Evolutionary conservation across 1,284 basidiomycete genomes (phyloP).

Genomic region (Puccinia coronata): DNA sequence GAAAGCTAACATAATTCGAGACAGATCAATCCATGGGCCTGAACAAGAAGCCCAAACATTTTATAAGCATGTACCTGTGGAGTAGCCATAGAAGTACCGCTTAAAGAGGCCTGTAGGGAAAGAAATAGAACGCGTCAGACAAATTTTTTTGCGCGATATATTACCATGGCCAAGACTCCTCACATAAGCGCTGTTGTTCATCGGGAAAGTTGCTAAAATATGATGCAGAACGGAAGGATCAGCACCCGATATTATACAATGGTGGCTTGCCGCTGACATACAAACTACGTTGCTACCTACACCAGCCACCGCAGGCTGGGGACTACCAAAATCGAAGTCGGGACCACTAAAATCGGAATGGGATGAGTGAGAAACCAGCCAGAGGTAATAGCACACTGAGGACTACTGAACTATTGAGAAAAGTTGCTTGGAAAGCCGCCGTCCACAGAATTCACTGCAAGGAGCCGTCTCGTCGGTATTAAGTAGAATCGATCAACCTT

Average conservation of each 20-base stretch:
- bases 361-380: background rate
- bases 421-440: constrained; percentile 40
- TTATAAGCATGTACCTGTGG: constrained; percentile 24
- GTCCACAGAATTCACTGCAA: constrained; percentile 27
- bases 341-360: constrained; percentile 28
- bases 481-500: too few relatives aligned
- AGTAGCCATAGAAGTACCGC: constrained; percentile 41
- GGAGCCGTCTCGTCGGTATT: too few relatives aligned
- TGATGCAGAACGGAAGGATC: background rate
- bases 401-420: constrained; percentile 29
- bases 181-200: constrained; percentile 31
- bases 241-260: background rate
- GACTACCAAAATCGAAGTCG: constrained; percentile 32
- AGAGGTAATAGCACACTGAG: background rate
- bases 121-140: background rate
- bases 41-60: background rate
- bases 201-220: constrained; percentile 21
- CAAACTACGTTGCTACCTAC: constrained; percentile 39
- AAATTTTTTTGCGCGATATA: background rate
- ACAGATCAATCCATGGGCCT: background rate
- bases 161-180: background rate
- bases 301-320: constrained; percentile 29
- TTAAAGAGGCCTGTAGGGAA: constrained; percentile 14
- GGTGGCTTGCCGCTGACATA: background rate
- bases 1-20: background rate